Evolutionary conservation across 2,329 filamentous ascomycete genomes (phyloP), one percentile per base, ranked within the genome.

Genomic region (Talaromyces sp.): DNA sequence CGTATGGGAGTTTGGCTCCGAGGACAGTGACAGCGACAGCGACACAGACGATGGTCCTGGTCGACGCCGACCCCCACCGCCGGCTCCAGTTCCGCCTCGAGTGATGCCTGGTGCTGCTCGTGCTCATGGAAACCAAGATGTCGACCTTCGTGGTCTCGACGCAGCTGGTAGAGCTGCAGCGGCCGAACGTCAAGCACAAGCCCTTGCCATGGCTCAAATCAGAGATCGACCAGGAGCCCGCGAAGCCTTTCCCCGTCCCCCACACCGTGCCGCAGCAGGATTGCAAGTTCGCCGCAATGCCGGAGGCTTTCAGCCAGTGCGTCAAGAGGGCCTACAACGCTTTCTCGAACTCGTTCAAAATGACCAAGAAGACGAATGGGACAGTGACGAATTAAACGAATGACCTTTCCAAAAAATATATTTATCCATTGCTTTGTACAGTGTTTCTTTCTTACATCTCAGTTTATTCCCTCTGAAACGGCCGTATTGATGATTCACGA

Each of bases 301-400:
- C 3, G 31, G 55, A 17, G 60, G 56, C 26, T 55, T 55, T 19
- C 59, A 64, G 26, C 66, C 60, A 8, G 65, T 70, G 32, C 63
- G 64, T 61, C 64, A 64, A 53, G 66, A 64, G 35, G 78, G 80
- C 9, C 69, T 85, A 3, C 79, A 82, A 66, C 72, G 80, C 29
- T 85, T 85, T 64, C 65, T 85, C 38, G 75, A 80, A 49, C 70
- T 85, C 59, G 83, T 81, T 6, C 68, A 74, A 59, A 74, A 80
- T 56, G 83, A 85, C 62, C 76, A 80, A 49, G 83, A 85, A 69
- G 83, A 85, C 64, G 83, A 79, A 61, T 85, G 83, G 83, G 82
- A 85, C 63, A 84, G 81, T 63, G 83, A 85, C 67, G 83, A 84
- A 66, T 64, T 85, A 56, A 81, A 82, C 19, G 79, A 79, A 14